Evolutionary conservation across 2,329 filamentous ascomycete species (phyloP).

Genomic region (Helotiales sp.): DNA sequence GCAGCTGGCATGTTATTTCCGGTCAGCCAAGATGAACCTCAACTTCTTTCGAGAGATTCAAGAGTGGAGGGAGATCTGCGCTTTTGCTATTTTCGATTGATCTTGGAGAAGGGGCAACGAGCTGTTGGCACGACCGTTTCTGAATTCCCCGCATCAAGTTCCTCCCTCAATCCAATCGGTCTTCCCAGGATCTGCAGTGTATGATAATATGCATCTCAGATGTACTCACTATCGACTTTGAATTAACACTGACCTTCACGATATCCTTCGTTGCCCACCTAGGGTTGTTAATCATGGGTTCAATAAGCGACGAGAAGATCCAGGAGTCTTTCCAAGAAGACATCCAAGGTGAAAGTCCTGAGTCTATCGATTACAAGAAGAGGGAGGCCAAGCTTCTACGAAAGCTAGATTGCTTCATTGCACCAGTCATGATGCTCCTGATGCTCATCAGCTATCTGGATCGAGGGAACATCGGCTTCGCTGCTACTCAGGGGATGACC

Average conservation of each 20-base stretch:
- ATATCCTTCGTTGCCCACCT: too few relatives aligned
- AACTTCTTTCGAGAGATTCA: neutral
- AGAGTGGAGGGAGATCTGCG: neutral
- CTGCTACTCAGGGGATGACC: constrained; percentile 21
- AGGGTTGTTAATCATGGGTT: neutral
- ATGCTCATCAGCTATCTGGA: constrained; percentile 81
- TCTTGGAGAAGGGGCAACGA: neutral
- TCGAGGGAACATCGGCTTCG: constrained; percentile 45
- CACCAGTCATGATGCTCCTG: constrained; percentile 72
- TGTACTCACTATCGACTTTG: too few relatives aligned
- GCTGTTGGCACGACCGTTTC: too few relatives aligned
- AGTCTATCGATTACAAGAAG: constrained; percentile 11
- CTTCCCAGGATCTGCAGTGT: neutral
- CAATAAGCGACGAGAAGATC: constrained; percentile 17
- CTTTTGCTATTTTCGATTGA: neutral
- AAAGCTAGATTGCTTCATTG: constrained; percentile 67
- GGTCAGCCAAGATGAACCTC: neutral
- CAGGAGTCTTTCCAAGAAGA: constrained; percentile 20
- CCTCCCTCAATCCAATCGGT: neutral
- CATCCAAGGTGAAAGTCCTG: constrained; percentile 8
- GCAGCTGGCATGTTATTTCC: neutral
- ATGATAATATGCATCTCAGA: too few relatives aligned
- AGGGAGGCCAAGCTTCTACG: constrained; percentile 48
- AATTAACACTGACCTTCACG: too few relatives aligned
- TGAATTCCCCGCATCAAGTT: neutral